Evolutionary conservation across 805 yeast genomes (phyloP).

Genomic region (Candida krabiensis): DNA sequence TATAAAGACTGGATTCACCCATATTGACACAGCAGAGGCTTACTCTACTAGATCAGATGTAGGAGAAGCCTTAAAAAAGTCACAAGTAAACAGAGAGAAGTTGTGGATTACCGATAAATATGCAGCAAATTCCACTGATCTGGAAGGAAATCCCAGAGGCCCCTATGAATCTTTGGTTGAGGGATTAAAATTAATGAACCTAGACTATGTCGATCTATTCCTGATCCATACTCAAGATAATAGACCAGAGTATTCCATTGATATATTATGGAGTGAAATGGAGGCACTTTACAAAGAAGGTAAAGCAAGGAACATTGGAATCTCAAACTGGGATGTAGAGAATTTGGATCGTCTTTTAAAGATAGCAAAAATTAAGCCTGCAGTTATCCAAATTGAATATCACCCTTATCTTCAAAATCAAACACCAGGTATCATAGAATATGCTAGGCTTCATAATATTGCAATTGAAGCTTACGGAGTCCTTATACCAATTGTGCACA

Average conservation of each 20-base stretch:
- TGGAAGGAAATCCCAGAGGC: conserved; percentile 32
- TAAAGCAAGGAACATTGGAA: conserved; percentile 42
- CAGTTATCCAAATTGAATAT: conserved; percentile 66
- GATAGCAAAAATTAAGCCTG: conserved; percentile 44
- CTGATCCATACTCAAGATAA: conserved; percentile 59
- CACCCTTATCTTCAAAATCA: conserved; percentile 64
- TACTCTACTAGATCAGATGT: conserved; percentile 61
- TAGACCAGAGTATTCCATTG: conserved; percentile 37
- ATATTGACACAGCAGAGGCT: conserved; percentile 65
- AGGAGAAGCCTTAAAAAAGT: conserved; percentile 49
- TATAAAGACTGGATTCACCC: conserved; percentile 52
- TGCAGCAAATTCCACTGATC: conserved; percentile 31
- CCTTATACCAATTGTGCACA: conserved; percentile 41
- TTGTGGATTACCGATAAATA: conserved; percentile 62
- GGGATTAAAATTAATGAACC: conserved; percentile 45
- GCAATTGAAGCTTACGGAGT: conserved; percentile 47
- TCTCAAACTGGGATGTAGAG: conserved; percentile 55
- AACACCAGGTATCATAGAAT: conserved; percentile 48
- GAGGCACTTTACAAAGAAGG: conserved; percentile 54
- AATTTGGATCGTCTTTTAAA: conserved; percentile 45
- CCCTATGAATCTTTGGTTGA: conserved; percentile 47
- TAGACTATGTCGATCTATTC: conserved; percentile 59
- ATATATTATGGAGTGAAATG: conserved; percentile 47
- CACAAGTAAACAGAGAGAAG: conserved; percentile 43
- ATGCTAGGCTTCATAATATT: conserved; percentile 34